Base-by-base conservation (phyloP, 2,329 filamentous ascomycete species). In the Knufia petricola region DNA sequence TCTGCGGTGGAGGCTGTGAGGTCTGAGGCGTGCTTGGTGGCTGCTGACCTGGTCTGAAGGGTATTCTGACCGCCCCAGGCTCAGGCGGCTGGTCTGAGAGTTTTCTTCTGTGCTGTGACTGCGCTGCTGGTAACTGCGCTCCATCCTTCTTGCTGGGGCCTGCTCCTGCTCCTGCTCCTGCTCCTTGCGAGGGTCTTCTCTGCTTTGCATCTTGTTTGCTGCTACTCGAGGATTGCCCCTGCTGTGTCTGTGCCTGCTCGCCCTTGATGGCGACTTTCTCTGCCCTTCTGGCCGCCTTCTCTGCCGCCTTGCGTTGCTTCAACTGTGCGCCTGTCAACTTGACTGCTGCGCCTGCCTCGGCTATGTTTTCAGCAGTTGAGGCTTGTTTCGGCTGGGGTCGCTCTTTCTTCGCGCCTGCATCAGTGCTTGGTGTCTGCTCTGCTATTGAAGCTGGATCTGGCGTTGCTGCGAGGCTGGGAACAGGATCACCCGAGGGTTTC, bases 291-390 rank as follows among this genome's bases (percentile, higher is more conserved):
- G 88, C 88, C 46, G 85, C 84, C 70, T 95, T 96, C 64, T 95
- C 90, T 26, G 87, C 89, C 65, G 95, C 90, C 53, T 84, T 84
- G 64, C 80, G 82, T 60, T 89, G 90, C 69, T 96, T 96, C 61
- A 94, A 64, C 66, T 94, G 85, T 17, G 87, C 87, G 30, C 61
- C 61, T 4, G 65, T 64, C 24, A 70, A 59, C 21, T 68, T 64
- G 21, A 65, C 65, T 24, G 61, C 60, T 12, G 56, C 60, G 13
- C 57, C 59, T 4, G 55, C 55, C 36, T 58, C 58, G 3, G 54
- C 53, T n/a, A 55, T 34, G 36, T 60, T 52, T 24, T 61, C 47
- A 24, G 49, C 50, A 26, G 52, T 51, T 7, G 50, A 51, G 2
- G 51, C 48, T 20, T 51, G 21, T 4, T 50, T 38, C 13, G 46